These are phyloP conservation scores for Reticulascus tulasneorum DNA, from an alignment of 2,329 filamentous ascomycete species.

Conservation along the genomic window DNA sequence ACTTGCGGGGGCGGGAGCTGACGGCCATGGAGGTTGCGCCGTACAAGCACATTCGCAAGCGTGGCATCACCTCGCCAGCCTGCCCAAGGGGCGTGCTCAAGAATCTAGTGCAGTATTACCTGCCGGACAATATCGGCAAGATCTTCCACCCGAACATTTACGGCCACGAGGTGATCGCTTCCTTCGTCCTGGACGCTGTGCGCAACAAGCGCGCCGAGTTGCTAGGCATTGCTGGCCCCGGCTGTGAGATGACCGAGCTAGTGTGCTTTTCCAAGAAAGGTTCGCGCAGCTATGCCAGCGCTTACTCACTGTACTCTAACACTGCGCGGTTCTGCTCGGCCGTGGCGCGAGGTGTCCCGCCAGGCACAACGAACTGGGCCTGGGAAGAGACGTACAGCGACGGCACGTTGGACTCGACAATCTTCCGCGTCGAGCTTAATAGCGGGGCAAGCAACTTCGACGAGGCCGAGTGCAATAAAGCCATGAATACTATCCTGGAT, in stretches of 20 bases:
- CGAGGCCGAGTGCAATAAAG: slow-evolving; percentile 17
- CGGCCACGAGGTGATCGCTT: slow-evolving; percentile 22
- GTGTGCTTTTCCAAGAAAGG: slow-evolving; percentile 21
- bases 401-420: too few species aligned
- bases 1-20: too few species aligned
- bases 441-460: slow-evolving; percentile 9
- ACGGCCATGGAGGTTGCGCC: too few species aligned
- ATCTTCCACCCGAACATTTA: slow-evolving; percentile 28
- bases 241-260: slow-evolving; percentile 16
- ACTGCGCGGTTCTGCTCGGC: slow-evolving; percentile 23
- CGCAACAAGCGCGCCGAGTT: slow-evolving; percentile 17
- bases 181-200: slow-evolving; percentile 20
- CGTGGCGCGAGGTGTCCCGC: slow-evolving; percentile 13
- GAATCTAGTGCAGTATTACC: too few species aligned
- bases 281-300: slow-evolving; percentile 16
- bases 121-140: slow-evolving; percentile 25
- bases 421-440: slow-evolving; percentile 16
- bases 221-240: slow-evolving; percentile 12
- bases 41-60: too few species aligned
- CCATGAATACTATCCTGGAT: slow-evolving; percentile 20
- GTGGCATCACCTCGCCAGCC: too few species aligned
- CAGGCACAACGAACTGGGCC: slow-evolving; percentile 17
- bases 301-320: slow-evolving; percentile 17
- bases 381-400: slow-evolving; percentile 18
- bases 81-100: too few species aligned